Evolutionary conservation across 1,139 yeast species (phyloP).

Genomic region (Pichia sp.): DNA sequence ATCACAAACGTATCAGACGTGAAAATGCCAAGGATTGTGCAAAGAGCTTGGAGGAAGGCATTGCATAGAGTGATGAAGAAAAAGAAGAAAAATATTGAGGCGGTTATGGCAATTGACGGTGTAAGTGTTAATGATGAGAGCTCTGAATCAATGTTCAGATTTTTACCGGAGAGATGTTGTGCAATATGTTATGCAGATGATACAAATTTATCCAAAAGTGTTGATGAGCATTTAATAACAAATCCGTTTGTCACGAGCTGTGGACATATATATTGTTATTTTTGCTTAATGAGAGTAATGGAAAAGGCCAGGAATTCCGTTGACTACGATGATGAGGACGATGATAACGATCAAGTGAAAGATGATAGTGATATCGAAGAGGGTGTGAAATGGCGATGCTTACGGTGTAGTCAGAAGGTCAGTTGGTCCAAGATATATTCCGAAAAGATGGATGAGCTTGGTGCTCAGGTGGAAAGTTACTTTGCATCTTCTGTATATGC

Average conservation of each 20-base stretch:
- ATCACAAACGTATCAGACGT: conserved; percentile 29
- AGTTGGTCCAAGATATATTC: conserved; percentile 40
- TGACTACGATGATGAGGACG: conserved; percentile 33
- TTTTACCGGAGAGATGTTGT: conserved; percentile 62
- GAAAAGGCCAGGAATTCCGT: conserved; percentile 38
- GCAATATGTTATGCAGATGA: conserved; percentile 54
- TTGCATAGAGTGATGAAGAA: neutral
- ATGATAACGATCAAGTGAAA: neutral
- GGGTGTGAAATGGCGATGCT: conserved; percentile 39
- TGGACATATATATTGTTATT: conserved; percentile 74
- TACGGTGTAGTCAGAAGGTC: conserved; percentile 46
- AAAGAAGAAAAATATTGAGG: neutral
- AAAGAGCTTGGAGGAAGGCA: neutral
- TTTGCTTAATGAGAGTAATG: conserved; percentile 58
- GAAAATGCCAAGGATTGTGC: conserved; percentile 1
- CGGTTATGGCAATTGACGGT: neutral
- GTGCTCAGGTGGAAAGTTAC: neutral
- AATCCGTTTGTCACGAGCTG: conserved; percentile 72
- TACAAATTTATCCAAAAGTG: conserved; percentile 19
- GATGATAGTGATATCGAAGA: neutral
- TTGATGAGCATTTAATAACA: conserved; percentile 37
- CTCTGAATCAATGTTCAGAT: conserved; percentile 28
- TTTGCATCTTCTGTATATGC: neutral
- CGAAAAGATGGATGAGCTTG: conserved; percentile 27
- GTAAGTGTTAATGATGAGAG: conserved; percentile 3